phyloP scores from a whole-genome alignment of 1,284 basidiomycete species.

The Ustilago curta region DNA sequence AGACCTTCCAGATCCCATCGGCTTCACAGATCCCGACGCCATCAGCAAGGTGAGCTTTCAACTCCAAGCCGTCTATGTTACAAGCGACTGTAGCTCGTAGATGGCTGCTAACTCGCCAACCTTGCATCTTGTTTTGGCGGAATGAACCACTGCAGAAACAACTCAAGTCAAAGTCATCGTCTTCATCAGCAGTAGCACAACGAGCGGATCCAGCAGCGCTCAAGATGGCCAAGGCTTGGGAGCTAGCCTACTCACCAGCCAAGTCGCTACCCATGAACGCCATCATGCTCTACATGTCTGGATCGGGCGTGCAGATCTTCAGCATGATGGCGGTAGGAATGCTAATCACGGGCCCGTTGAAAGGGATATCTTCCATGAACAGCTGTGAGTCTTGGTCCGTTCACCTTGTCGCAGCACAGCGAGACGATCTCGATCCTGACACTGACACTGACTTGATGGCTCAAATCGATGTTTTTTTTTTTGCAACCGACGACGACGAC shows the following conservation, averaged over 20 bases:
- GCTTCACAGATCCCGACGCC: constrained; percentile 39
- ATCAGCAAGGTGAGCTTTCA: constrained; percentile 30
- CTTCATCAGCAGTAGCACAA: constrained; percentile 18
- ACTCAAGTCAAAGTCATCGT: constrained; percentile 28
- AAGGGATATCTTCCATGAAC: constrained; percentile 55
- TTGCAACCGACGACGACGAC: neutral
- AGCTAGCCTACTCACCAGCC: constrained; percentile 62
- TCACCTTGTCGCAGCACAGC: neutral
- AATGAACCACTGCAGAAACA: constrained; percentile 24
- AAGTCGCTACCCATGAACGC: constrained; percentile 67
- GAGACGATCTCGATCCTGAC: neutral
- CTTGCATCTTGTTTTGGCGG: neutral
- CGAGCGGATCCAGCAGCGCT: constrained; percentile 56
- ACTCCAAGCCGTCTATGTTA: too few species aligned
- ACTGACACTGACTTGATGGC: neutral
- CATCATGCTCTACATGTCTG: constrained; percentile 69
- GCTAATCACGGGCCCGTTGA: constrained; percentile 63
- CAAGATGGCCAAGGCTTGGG: constrained; percentile 66
- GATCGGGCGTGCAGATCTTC: constrained; percentile 67
- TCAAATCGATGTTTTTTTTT: neutral
- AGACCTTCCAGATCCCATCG: constrained; percentile 35
- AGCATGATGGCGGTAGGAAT: constrained; percentile 68
- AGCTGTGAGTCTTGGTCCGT: constrained; percentile 28
- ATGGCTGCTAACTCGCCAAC: neutral
- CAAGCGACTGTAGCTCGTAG: neutral